Evolutionary conservation across 2,329 filamentous ascomycete genomes (phyloP), one percentile per base, ranked within the genome.

Genomic region (Huntiella abstrusa): DNA sequence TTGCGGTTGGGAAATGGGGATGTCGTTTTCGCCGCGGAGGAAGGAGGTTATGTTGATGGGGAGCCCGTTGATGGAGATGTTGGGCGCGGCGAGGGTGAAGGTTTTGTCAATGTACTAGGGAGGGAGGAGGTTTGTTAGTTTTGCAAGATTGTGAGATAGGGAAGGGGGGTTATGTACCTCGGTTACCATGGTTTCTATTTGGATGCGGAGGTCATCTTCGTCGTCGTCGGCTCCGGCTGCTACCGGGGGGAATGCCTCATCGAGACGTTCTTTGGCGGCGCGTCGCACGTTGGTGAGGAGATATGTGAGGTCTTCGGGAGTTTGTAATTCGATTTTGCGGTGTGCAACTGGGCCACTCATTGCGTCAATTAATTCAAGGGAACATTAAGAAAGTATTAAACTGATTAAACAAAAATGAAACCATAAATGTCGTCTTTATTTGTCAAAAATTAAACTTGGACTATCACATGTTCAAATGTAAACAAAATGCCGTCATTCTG

Each of bases 301-400:
- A 61, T 78, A 83, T 47, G 70, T 63, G 33, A 87, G 69, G 61
- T 88, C 83, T 42, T 80, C 75, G 37, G 76, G 73, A n/a, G 73
- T 71, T 63, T 87, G 82, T 44, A 88, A 74, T 63, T 87, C 83
- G 59, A 88, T 81, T 63, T 77, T 80, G 59, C 83, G 77, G 61
- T 85, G 75, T 53, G 61, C 60, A 34, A 64, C 58, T 45, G 60
- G 58, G 33, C 58, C 55, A 51, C 59, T 58, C 61, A 64, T 64
- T 36, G 45, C 32, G 43, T 28, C 3, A 10, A 28, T 28, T 4
- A 28, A 28, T 28, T 28, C 22, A 28, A 28, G 22, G 8, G 22
- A 8, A 28, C 22, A 28, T 28, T 28, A 28, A 28, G 22, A 28
- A 28, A 28, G 22, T 28, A 28, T 28, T 28, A 28, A 28, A 28